Evolutionary conservation across 2,329 filamentous ascomycete species (phyloP), one percentile per base, ranked within the genome.

Genomic region (Bipolaris oryzae): DNA sequence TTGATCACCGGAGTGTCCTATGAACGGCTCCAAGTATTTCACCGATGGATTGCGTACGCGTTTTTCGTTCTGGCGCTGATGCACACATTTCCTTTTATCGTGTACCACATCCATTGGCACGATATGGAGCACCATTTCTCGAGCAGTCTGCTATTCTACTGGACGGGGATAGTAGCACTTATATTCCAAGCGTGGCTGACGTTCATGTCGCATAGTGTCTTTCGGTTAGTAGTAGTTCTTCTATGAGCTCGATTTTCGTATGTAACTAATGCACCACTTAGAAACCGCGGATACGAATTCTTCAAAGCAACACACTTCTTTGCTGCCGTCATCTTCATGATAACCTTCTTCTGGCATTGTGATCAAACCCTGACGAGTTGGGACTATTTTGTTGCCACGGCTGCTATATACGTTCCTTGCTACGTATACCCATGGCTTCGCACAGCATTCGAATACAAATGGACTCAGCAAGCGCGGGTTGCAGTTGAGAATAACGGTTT

Each of bases 331-430:
- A 62, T 85, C 1, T 87, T 87, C 62, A 73, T 86, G 16, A 47
- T 87, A 7, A 84, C 85, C 65, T 82, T 87, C 70, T 87, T 87
- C 72, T 77, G 85, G 49, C 85, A 87, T 71, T 87, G 85, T 67
- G 80, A 84, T 67, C 82, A 80, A 68, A 78, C 45, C 41, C 38
- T 55, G 9, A 45, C 42, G 10, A 25, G 50, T 11, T 81, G 82
- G 82, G 81, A 87, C 72, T 87, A 87, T 67, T 87, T 87, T 66
- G 82, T 88, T 58, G 85, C 81, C 1, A 79, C 81, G 0, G 84
- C 75, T 7, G 78, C 80, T 0, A 62, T 87, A 6, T 87, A 85
- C 67, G 65, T 81, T 0, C 63, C 80, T 2, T 81, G 76, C 37
- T 80, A 80, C 58, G 60, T 81, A 7, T 81, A 81, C 54, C 71